Conservation (phyloP, 805 yeast species). For the Metschnikowia orientalis region DNA sequence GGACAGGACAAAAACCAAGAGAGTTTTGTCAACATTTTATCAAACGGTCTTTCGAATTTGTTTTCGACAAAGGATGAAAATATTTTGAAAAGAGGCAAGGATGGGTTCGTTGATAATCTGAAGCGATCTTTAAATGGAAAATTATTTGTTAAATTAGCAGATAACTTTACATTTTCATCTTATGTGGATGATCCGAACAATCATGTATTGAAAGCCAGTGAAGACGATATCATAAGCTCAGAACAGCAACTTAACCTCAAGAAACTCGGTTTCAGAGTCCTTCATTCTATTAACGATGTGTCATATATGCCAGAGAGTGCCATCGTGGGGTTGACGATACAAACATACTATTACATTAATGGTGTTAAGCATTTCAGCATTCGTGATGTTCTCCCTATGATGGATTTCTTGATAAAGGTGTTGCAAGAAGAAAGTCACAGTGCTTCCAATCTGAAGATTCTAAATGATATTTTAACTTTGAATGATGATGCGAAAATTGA, state of each 20-base stretch:
- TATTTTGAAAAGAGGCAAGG: conserved; percentile 7
- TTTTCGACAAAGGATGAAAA: conserved; percentile 14
- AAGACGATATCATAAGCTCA: conserved; percentile 20
- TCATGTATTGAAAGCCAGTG: conserved; percentile 8
- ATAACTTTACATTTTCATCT: conserved; percentile 26
- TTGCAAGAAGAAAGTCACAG: conserved; percentile 21
- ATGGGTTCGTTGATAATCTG: conserved; percentile 29
- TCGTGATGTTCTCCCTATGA: conserved; percentile 26
- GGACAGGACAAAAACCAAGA: conserved; percentile 57
- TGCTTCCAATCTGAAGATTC: conserved; percentile 21
- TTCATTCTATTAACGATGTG: conserved; percentile 48
- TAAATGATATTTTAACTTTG: conserved; percentile 17
- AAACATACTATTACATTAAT: conserved; percentile 28
- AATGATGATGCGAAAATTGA: conserved; percentile 22
- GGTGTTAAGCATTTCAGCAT: conserved; percentile 17
- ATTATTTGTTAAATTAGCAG: conserved; percentile 34
- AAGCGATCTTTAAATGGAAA: conserved; percentile 30
- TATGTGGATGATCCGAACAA: conserved; percentile 21
- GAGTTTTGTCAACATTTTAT: conserved; percentile 36
- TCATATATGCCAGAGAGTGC: conserved; percentile 52
- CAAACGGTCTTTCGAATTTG: conserved; percentile 33
- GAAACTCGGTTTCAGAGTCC: conserved; percentile 49
- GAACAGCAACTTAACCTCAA: conserved; percentile 35
- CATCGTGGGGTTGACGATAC: conserved; percentile 44
- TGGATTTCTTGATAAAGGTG: conserved; percentile 24